phyloP scores from a whole-genome alignment of 108 stramenopile genomes.

The Conticribra weissflogii region DNA sequence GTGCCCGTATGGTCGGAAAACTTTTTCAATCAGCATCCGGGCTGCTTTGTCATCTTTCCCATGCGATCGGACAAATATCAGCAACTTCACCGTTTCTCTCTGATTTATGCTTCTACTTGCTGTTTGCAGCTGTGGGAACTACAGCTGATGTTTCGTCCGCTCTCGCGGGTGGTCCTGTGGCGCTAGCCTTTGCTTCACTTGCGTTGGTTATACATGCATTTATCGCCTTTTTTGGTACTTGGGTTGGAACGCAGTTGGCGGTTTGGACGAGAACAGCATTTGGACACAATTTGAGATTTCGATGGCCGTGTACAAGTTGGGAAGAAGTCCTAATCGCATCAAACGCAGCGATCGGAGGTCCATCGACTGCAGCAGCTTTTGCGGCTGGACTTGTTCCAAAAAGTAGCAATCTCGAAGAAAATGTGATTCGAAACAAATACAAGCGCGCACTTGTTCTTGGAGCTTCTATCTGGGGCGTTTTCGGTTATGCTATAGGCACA shows the following conservation, averaged over 20 bases:
- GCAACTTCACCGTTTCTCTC: slow-evolving; percentile 36
- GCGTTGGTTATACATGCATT: slow-evolving; percentile 60
- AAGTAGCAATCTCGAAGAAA: not conserved
- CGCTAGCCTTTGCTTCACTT: slow-evolving; percentile 54
- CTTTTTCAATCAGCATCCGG: not conserved
- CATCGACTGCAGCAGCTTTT: slow-evolving; percentile 81
- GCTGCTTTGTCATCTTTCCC: not conserved
- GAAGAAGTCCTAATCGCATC: slow-evolving; percentile 77
- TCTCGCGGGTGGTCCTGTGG: slow-evolving; percentile 34
- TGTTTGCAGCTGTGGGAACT: slow-evolving; percentile 76
- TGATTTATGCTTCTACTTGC: slow-evolving; percentile 58
- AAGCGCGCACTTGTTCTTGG: slow-evolving; percentile 56
- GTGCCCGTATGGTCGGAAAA: not conserved
- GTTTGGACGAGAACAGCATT: not conserved
- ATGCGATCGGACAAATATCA: slow-evolving; percentile 27
- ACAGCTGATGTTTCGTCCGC: slow-evolving; percentile 59
- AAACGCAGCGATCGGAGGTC: slow-evolving; percentile 86
- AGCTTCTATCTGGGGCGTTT: slow-evolving; percentile 74
- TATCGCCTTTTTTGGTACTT: slow-evolving; percentile 40
- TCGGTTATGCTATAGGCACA: slow-evolving; percentile 78
- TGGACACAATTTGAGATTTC: not conserved
- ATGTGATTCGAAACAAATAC: slow-evolving; percentile 15
- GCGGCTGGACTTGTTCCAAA: slow-evolving; percentile 37
- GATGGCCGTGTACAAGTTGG: slow-evolving; percentile 27
- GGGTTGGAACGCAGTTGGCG: slow-evolving; percentile 9